Evolutionary conservation across 164 flowering plant species (phyloP).

Genomic region (Magnolia sinica): DNA sequence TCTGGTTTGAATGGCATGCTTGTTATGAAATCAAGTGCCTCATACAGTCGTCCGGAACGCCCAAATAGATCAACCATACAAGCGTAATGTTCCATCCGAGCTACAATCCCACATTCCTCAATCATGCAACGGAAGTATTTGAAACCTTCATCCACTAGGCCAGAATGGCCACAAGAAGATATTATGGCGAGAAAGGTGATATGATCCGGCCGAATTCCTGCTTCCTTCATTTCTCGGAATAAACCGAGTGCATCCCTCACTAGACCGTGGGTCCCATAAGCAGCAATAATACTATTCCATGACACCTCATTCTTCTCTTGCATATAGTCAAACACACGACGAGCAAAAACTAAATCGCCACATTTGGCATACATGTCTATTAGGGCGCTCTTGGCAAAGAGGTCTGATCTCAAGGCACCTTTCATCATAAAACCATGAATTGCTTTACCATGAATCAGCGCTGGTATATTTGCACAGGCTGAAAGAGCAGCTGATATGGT

Average conservation of each 20-base stretch:
- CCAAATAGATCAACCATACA: conserved; percentile 84
- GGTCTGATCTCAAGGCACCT: conserved; percentile 38
- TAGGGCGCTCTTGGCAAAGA: conserved; percentile 55
- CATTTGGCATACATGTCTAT: conserved; percentile 84
- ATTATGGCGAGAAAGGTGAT: conserved; percentile 75
- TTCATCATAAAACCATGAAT: conserved; percentile 65
- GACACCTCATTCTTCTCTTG: conserved; percentile 60
- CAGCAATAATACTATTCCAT: conserved; percentile 89
- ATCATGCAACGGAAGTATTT: conserved; percentile 49
- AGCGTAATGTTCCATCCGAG: conserved; percentile 82
- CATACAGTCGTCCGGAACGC: conserved; percentile 60
- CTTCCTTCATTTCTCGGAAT: conserved; percentile 48
- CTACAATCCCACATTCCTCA: conserved; percentile 41
- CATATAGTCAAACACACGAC: conserved; percentile 59
- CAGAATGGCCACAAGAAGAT: conserved; percentile 80
- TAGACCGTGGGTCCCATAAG: conserved; percentile 72
- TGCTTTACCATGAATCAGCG: conserved; percentile 64
- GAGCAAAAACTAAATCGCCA: conserved; percentile 55
- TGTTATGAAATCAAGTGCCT: conserved; percentile 53
- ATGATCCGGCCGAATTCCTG: conserved; percentile 67
- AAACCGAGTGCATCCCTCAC: conserved; percentile 43
- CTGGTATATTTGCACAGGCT: conserved; percentile 64
- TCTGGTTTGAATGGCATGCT: conserved; percentile 74
- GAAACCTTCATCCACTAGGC: conserved; percentile 62
- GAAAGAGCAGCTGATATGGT: conserved; percentile 76